Percentiles rank a stretch among this genome's conserved stretches.
phyloP scores from a whole-genome alignment of 2,329 filamentous ascomycete species.

The Sclerotinia subarctica region DNA sequence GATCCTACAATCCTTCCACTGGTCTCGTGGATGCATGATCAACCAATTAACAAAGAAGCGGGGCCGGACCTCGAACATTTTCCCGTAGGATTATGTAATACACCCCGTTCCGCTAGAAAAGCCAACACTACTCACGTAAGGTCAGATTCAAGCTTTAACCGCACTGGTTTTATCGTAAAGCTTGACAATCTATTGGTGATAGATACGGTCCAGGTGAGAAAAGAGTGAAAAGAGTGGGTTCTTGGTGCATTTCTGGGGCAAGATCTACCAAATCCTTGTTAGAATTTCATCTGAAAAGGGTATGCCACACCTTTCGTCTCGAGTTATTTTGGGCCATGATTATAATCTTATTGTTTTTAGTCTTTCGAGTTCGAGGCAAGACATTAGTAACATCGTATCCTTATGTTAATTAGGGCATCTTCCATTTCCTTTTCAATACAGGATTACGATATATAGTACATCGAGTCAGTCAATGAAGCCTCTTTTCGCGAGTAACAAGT shows the following conservation, averaged over 20 bases:
- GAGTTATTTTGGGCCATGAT: background rate
- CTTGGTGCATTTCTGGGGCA: background rate
- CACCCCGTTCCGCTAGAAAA: background rate
- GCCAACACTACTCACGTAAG: background rate
- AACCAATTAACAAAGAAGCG: background rate
- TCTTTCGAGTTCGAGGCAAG: background rate
- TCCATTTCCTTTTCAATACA: background rate
- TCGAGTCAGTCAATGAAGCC: background rate
- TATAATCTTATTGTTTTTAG: background rate
- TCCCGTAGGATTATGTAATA: background rate
- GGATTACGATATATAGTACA: background rate
- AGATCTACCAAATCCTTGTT: conserved; percentile 2
- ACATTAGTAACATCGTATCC: background rate
- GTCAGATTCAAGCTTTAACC: background rate
- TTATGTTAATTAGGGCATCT: background rate
- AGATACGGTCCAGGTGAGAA: background rate
- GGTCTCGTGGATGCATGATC: too few relatives aligned
- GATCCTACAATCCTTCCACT: too few relatives aligned
- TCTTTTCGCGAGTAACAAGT: background rate
- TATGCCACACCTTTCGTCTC: background rate
- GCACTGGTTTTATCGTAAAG: background rate
- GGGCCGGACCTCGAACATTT: background rate
- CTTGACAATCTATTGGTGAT: background rate
- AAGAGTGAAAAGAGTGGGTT: background rate
- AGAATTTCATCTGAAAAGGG: background rate